Conservation (phyloP, 2,329 filamentous ascomycete species). For the Sarocladiaceae sp. region DNA sequence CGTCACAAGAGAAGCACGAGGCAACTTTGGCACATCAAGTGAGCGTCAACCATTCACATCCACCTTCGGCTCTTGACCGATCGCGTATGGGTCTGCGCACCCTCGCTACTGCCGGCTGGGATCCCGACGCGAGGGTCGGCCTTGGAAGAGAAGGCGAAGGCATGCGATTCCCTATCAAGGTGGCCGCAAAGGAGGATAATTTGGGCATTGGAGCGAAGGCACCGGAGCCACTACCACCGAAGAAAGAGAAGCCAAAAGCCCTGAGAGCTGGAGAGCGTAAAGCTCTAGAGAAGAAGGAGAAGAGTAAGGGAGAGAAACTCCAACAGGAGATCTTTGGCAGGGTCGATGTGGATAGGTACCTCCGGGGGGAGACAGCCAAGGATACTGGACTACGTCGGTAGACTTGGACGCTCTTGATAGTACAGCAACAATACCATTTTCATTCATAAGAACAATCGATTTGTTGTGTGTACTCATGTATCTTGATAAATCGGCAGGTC, state of each 20-base stretch:
- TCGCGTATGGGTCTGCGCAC: slow-evolving; percentile 65
- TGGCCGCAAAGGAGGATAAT: slow-evolving; percentile 67
- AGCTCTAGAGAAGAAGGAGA: slow-evolving; percentile 57
- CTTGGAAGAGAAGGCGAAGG: slow-evolving; percentile 70
- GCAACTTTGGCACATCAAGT: slow-evolving; percentile 68
- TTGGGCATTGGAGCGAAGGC: slow-evolving; percentile 63
- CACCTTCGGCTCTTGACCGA: slow-evolving; percentile 68
- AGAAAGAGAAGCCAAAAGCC: slow-evolving; percentile 36
- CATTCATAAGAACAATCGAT: too few relatives aligned
- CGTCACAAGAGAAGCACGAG: slow-evolving; percentile 42
- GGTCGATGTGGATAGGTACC: slow-evolving; percentile 72
- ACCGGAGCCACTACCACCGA: slow-evolving; percentile 34
- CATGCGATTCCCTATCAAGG: slow-evolving; percentile 71
- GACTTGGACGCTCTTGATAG: background rate
- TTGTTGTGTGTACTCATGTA: too few relatives aligned
- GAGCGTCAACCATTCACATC: slow-evolving; percentile 63
- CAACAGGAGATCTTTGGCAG: slow-evolving; percentile 69
- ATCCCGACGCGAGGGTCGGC: slow-evolving; percentile 67
- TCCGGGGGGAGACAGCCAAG: slow-evolving; percentile 40
- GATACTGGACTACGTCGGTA: slow-evolving; percentile 12
- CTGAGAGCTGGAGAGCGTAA: slow-evolving; percentile 69
- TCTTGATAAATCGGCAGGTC: too few relatives aligned
- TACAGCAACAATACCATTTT: too few relatives aligned
- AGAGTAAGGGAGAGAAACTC: slow-evolving; percentile 58
- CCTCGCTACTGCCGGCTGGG: slow-evolving; percentile 66